Evolutionary conservation across 192 early-diverging fungal genomes (phyloP).

Genomic region (Irineochytrium annulatum): DNA sequence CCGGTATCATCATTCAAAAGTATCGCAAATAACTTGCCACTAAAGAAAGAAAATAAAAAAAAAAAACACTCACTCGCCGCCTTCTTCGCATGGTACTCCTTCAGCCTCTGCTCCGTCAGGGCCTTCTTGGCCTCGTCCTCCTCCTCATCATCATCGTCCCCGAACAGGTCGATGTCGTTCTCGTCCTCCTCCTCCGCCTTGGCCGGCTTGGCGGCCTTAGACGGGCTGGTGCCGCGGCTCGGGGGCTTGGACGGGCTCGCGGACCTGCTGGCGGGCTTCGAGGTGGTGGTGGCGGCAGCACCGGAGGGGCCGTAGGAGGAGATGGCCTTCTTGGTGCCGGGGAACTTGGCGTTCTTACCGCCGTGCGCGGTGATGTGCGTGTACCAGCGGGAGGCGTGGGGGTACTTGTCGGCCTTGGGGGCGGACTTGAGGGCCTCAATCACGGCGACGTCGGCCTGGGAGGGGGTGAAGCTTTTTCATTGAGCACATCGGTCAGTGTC

Average conservation of each 20-base stretch:
- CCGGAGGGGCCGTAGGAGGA: conserved; percentile 54
- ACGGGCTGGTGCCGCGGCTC: too few relatives aligned
- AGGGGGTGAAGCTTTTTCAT: conserved; percentile 48
- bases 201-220: too few relatives aligned
- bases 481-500: conserved; percentile 10
- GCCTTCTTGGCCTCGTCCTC: conserved; percentile 88
- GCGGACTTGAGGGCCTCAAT: conserved; percentile 72
- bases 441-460: conserved; percentile 83
- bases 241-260: background rate
- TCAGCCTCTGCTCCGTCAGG: conserved; percentile 81
- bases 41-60: background rate
- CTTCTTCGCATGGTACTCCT: conserved; percentile 90
- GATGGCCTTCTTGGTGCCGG: conserved; percentile 47
- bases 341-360: conserved; percentile 36
- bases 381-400: conserved; percentile 94
- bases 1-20: conserved; percentile 27
- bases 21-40: background rate
- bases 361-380: conserved; percentile 71
- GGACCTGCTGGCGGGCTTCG: background rate
- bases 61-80: conserved; percentile 49
- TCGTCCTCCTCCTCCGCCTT: conserved; percentile 19
- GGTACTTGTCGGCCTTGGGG: conserved; percentile 70
- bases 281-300: conserved; percentile 34
- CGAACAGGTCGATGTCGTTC: conserved; percentile 13
- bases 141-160: conserved; percentile 61